Evolutionary conservation across 805 yeast species (phyloP).

Genomic region (Vanderwaltozyma polyspora): DNA sequence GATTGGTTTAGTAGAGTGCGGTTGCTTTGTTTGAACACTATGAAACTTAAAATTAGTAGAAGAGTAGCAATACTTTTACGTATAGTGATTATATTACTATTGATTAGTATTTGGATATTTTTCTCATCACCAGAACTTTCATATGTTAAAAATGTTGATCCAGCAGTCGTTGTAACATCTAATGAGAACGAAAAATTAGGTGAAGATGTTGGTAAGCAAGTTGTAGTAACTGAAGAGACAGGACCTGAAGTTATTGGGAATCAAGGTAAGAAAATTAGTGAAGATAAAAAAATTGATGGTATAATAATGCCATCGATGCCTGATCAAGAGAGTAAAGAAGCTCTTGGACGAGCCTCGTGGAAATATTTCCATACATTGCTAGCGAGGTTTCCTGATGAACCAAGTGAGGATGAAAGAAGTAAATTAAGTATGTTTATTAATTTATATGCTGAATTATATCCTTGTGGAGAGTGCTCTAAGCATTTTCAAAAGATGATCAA

Average conservation of each 20-base stretch:
- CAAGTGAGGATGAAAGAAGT: conserved; percentile 48
- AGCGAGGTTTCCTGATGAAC: conserved; percentile 84
- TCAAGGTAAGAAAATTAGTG: background rate
- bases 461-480: conserved; percentile 94
- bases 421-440: conserved; percentile 55
- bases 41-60: no score
- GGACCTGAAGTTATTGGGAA: no score
- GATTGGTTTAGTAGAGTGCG: no score
- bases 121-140: conserved; percentile 19
- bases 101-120: conserved; percentile 16
- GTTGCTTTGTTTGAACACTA: no score
- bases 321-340: conserved; percentile 56
- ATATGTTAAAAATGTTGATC: conserved; percentile 14
- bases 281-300: conserved; percentile 1
- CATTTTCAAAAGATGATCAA: conserved; percentile 66
- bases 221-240: no score
- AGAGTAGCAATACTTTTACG: no score
- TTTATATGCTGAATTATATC: conserved; percentile 83
- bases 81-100: conserved; percentile 8
- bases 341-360: conserved; percentile 89
- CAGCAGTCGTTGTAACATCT: background rate
- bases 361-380: conserved; percentile 80
- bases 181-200: conserved; percentile 11
- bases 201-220: background rate
- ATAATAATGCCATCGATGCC: conserved; percentile 93